Evolutionary conservation across 2,329 filamentous ascomycete genomes (phyloP).

Genomic region (Paecilomyces sp.): DNA sequence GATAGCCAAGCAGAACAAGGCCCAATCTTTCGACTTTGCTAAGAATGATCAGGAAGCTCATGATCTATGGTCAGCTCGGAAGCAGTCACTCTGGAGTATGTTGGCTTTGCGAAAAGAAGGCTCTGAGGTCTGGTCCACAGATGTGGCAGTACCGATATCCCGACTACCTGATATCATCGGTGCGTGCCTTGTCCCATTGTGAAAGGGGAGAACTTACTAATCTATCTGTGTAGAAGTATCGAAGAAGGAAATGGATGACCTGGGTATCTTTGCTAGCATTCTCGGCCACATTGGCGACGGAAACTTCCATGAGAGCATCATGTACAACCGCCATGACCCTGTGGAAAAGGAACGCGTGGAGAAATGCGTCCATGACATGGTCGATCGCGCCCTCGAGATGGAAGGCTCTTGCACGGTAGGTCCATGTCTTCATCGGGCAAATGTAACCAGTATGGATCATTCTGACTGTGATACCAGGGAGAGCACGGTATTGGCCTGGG

Average conservation of each 20-base stretch:
- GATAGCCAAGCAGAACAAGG: slow-evolving; percentile 57
- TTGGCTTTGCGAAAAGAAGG: slow-evolving; percentile 48
- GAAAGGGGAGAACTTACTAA: background rate
- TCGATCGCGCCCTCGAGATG: slow-evolving; percentile 84
- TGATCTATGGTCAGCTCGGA: slow-evolving; percentile 54
- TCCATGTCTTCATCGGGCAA: slow-evolving; percentile 5
- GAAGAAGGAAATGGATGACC: slow-evolving; percentile 80
- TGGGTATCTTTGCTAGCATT: slow-evolving; percentile 80
- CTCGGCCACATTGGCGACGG: slow-evolving; percentile 88
- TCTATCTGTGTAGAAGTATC: slow-evolving; percentile 57
- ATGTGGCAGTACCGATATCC: slow-evolving; percentile 56
- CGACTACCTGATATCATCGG: slow-evolving; percentile 56
- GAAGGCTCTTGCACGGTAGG: slow-evolving; percentile 75
- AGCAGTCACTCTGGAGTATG: slow-evolving; percentile 57
- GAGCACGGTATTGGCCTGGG: slow-evolving; percentile 82
- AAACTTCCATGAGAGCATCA: slow-evolving; percentile 90
- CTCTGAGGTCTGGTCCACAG: slow-evolving; percentile 55
- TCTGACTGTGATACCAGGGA: slow-evolving; percentile 38
- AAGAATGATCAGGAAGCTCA: slow-evolving; percentile 47
- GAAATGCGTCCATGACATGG: slow-evolving; percentile 80
- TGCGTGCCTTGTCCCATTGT: slow-evolving; percentile 16
- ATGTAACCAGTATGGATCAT: background rate
- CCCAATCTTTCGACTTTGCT: slow-evolving; percentile 50
- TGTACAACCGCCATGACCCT: slow-evolving; percentile 67
- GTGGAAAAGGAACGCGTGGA: slow-evolving; percentile 70